Conservation (phyloP, 2,329 filamentous ascomycete species). For the Aspergillus thermomutatus region DNA sequence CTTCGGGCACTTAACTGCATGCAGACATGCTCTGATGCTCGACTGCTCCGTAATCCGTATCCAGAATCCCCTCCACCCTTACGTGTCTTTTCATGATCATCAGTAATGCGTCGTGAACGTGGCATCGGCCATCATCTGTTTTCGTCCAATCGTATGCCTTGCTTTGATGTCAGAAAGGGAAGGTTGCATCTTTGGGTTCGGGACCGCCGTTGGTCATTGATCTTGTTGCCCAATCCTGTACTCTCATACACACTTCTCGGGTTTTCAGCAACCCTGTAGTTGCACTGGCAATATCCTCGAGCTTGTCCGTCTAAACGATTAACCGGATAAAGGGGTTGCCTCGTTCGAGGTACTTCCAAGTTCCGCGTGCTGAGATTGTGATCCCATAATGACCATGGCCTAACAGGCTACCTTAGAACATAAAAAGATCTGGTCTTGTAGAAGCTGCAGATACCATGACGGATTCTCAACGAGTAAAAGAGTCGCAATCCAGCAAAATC, state of each 20-base stretch:
- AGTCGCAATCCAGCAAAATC: too few species aligned
- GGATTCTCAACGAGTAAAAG: neutral
- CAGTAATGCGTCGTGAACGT: neutral
- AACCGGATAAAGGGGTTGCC: neutral
- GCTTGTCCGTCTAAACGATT: neutral
- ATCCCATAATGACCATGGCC: neutral
- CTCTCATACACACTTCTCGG: neutral
- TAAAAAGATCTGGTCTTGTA: neutral
- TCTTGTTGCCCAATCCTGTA: neutral
- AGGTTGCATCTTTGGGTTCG: neutral
- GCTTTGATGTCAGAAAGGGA: neutral
- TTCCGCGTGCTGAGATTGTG: neutral
- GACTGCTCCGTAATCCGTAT: neutral
- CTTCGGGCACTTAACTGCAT: constrained; percentile 26
- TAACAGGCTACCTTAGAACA: neutral
- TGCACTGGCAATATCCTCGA: neutral
- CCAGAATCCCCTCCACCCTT: constrained; percentile 9
- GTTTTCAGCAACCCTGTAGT: neutral
- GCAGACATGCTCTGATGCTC: constrained; percentile 13
- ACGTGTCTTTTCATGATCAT: constrained; percentile 22
- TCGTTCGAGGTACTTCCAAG: neutral
- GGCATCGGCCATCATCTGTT: neutral
- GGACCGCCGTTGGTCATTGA: neutral
- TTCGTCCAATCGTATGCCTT: neutral
- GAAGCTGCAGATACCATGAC: neutral